These are phyloP conservation scores for Aureobasidium sp. DNA, from an alignment of 2,329 filamentous ascomycete genomes.

Conservation along the genomic window DNA sequence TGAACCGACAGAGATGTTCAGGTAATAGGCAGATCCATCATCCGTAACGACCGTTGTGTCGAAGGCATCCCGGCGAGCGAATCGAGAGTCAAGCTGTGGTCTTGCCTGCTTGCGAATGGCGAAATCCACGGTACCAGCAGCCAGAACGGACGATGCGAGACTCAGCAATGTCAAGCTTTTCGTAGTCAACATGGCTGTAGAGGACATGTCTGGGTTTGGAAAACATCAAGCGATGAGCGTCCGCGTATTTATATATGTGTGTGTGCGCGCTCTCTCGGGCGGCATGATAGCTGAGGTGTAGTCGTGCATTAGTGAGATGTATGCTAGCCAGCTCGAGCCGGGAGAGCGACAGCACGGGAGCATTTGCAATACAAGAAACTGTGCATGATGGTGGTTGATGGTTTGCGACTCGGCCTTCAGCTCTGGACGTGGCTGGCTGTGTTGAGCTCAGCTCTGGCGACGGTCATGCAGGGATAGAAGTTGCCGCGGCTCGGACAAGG, in stretches of 20 bases:
- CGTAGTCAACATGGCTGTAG: neutral
- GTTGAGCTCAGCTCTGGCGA: neutral
- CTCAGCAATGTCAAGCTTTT: neutral
- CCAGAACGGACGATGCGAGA: neutral
- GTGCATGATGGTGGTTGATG: neutral
- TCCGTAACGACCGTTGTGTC: neutral
- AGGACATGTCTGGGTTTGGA: neutral
- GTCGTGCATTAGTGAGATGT: neutral
- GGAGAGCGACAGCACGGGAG: neutral
- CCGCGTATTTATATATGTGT: neutral
- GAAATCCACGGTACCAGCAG: neutral
- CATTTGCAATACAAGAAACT: neutral
- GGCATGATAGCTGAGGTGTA: neutral
- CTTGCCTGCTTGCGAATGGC: neutral
- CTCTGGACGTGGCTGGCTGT: neutral
- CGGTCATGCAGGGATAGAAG: neutral
- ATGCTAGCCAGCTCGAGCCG: neutral
- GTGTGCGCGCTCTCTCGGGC: neutral
- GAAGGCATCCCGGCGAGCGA: neutral
- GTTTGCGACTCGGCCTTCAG: neutral
- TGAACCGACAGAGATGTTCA: constrained; percentile 25
- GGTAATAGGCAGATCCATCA: neutral
- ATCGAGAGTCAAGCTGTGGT: neutral
- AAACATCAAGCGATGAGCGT: neutral
- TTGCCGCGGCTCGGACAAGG: too few species aligned